These are phyloP conservation scores for Spergularia marina DNA, from an alignment of 148 eudicot genomes.

Conservation along the genomic window DNA sequence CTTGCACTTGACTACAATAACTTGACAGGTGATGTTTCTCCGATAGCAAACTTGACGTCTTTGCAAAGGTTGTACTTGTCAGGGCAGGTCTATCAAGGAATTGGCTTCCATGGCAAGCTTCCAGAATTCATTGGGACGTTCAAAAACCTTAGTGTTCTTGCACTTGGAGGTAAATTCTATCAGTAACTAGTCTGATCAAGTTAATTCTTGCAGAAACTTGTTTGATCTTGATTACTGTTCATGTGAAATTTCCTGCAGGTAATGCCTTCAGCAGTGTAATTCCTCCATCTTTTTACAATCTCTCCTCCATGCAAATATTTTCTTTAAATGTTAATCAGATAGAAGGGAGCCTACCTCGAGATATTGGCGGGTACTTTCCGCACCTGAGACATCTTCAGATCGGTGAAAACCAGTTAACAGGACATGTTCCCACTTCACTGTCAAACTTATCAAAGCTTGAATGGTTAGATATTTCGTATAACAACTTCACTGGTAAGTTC, in stretches of 20 bases:
- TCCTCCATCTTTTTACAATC: conserved; percentile 13
- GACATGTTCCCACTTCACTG: conserved; percentile 13
- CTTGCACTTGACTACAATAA: neutral
- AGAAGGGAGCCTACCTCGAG: conserved; percentile 15
- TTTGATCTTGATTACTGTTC: neutral
- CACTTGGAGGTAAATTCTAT: neutral
- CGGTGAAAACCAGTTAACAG: neutral
- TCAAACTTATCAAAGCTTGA: conserved; percentile 11
- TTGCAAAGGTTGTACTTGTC: neutral
- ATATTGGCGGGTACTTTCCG: conserved; percentile 11
- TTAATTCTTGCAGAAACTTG: neutral
- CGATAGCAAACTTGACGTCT: conserved; percentile 6
- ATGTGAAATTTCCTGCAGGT: neutral
- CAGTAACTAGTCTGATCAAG: neutral
- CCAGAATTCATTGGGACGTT: conserved; percentile 16
- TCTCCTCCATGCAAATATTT: conserved; percentile 6
- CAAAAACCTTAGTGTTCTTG: conserved; percentile 6
- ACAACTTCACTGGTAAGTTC: conserved; percentile 16
- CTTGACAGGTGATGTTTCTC: conserved; percentile 6
- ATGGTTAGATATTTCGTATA: neutral
- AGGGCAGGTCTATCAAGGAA: neutral
- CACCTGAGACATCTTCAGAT: neutral
- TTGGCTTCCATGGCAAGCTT: conserved; percentile 8
- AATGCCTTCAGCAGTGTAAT: conserved; percentile 14
- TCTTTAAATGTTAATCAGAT: neutral